A percentile compares a stretch with the other conserved stretches of the same genome.
phyloP scores from a whole-genome alignment of 768 basidiomycete genomes.

The Scleroderma citrinum region DNA sequence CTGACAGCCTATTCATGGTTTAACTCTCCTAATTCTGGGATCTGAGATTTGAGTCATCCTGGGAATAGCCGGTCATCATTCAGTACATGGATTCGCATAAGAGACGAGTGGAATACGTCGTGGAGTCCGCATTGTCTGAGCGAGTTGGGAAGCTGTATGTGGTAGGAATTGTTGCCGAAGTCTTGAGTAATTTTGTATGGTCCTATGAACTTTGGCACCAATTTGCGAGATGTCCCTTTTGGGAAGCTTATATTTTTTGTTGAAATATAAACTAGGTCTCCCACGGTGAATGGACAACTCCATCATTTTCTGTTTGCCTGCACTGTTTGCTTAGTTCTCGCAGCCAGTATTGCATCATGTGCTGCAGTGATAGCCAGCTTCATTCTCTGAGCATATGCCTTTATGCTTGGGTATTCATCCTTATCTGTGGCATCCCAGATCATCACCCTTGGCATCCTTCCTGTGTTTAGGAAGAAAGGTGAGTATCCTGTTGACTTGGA shows the following conservation, averaged over 20 bases:
- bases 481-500: constrained; percentile 29
- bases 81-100: constrained; percentile 18
- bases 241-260: constrained; percentile 26
- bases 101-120: constrained; percentile 27
- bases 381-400: constrained; percentile 14
- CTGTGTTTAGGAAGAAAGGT: constrained; percentile 32
- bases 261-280: constrained; percentile 25
- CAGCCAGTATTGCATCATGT: constrained; percentile 19
- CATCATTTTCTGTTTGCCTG: constrained; percentile 20
- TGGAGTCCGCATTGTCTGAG: neutral
- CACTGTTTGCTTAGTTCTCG: neutral
- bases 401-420: constrained; percentile 21
- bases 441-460: constrained; percentile 24
- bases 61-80: constrained; percentile 17
- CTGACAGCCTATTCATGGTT: neutral
- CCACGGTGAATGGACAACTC: constrained; percentile 11
- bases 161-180: neutral
- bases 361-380: constrained; percentile 17
- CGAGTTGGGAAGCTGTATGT: neutral
- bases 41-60: neutral
- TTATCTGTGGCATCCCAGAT: constrained; percentile 19
- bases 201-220: constrained; percentile 32
- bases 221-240: constrained; percentile 23
- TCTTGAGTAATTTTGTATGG: constrained; percentile 11
- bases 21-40: neutral